Conservation (phyloP, 2,329 filamentous ascomycete genomes). For the Aspergillus neotritici region DNA sequence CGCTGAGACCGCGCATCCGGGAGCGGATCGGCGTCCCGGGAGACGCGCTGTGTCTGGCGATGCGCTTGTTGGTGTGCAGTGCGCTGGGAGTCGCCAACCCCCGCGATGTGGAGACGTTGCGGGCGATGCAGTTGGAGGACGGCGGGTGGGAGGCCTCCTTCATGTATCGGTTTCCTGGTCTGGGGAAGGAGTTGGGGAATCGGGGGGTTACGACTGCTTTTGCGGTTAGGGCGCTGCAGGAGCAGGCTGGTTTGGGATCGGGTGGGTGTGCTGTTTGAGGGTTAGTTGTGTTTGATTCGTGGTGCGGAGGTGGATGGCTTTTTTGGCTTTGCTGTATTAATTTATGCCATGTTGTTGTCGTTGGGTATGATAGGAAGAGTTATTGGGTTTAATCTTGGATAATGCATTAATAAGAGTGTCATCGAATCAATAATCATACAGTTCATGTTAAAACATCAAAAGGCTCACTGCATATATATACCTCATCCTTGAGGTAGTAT, state of each 20-base stretch:
- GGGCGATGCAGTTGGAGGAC: slow-evolving; percentile 27
- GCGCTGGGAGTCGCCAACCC: neutral
- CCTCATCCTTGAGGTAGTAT: no score
- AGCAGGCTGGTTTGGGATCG: neutral
- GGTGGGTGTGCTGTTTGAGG: neutral
- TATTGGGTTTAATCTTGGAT: no score
- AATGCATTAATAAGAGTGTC: no score
- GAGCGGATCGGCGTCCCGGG: slow-evolving; percentile 1
- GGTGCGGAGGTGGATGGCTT: no score
- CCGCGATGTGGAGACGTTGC: slow-evolving; percentile 14
- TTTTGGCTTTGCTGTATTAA: no score
- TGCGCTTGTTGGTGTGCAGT: neutral
- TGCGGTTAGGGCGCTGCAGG: slow-evolving; percentile 2
- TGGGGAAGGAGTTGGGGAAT: neutral
- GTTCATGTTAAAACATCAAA: no score
- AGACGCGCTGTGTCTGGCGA: neutral
- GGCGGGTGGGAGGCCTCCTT: slow-evolving; percentile 29
- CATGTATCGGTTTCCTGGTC: slow-evolving; percentile 8
- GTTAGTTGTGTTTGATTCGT: no score
- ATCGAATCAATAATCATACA: no score
- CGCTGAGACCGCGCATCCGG: neutral
- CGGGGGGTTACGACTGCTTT: slow-evolving; percentile 4
- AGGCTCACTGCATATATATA: no score
- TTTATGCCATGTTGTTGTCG: no score
- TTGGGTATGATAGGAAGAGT: no score